Evolutionary conservation across 176 grass and related monocot species (phyloP).

Genomic region (Puccinellia tenuiflora): DNA sequence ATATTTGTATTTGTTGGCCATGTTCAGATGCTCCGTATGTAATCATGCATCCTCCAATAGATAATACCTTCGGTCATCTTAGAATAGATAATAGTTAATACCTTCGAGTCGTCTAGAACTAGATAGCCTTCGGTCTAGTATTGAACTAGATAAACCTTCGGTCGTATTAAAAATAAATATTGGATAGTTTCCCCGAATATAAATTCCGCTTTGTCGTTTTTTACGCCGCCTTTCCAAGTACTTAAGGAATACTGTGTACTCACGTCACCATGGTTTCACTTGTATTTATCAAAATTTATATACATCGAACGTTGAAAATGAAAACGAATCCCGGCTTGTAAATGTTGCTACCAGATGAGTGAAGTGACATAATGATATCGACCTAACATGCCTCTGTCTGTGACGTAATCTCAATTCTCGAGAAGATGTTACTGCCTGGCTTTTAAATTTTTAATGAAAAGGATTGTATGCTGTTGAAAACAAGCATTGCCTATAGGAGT

Average conservation of each 20-base stretch:
- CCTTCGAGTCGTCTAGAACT: background rate
- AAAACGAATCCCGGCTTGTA: background rate
- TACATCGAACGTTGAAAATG: background rate
- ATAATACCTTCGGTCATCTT: background rate
- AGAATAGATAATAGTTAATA: background rate
- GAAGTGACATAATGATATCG: background rate
- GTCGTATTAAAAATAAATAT: slow-evolving; percentile 15
- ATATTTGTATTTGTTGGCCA: background rate
- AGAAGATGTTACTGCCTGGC: background rate
- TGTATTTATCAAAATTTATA: background rate
- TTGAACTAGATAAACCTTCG: background rate
- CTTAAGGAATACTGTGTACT: background rate
- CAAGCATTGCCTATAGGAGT: background rate
- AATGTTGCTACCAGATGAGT: background rate
- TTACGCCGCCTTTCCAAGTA: background rate
- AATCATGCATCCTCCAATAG: background rate
- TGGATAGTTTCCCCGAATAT: background rate
- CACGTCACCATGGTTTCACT: background rate
- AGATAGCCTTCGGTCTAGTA: background rate
- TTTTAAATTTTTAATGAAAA: background rate
- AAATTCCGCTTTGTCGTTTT: background rate
- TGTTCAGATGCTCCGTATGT: background rate
- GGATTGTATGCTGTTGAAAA: background rate
- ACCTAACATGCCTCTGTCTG: background rate
- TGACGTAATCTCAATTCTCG: background rate